Evolutionary conservation across 495 filamentous ascomycete genomes (phyloP).

Genomic region (Lineolata rhizophorae): DNA sequence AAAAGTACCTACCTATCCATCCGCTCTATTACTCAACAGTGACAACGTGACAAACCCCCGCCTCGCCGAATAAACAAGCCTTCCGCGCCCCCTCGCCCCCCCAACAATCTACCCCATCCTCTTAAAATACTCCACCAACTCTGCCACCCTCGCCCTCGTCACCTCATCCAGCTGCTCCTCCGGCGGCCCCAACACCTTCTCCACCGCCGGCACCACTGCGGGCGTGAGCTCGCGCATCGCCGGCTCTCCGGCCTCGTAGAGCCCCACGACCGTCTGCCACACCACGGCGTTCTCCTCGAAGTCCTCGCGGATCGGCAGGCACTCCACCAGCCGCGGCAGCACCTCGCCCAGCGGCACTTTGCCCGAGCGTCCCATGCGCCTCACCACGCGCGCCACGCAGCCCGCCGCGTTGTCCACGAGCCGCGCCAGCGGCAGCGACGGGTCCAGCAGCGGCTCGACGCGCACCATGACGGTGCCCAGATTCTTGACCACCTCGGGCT

Average conservation of each 20-base stretch:
- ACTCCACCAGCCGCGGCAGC: slow-evolving; percentile 52
- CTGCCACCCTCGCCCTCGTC: slow-evolving; percentile 43
- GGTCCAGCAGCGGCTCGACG: slow-evolving; percentile 61
- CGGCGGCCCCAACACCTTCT: slow-evolving; percentile 54
- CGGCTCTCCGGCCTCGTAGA: slow-evolving; percentile 55
- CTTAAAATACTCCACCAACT: slow-evolving; percentile 52
- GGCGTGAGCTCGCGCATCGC: slow-evolving; percentile 58
- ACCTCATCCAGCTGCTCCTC: slow-evolving; percentile 68
- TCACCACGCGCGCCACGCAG: slow-evolving; percentile 81
- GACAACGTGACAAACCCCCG: no score
- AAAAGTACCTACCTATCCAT: no score
- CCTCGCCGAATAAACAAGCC: no score
- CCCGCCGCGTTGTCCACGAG: slow-evolving; percentile 86
- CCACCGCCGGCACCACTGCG: slow-evolving; percentile 56
- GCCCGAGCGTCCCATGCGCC: slow-evolving; percentile 54
- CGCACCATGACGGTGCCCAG: slow-evolving; percentile 58
- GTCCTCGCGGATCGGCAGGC: slow-evolving; percentile 81
- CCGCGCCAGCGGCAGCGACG: slow-evolving; percentile 33
- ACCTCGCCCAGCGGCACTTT: slow-evolving; percentile 60
- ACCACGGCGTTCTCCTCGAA: slow-evolving; percentile 92
- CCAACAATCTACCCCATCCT: slow-evolving; percentile 11
- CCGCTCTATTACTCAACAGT: no score
- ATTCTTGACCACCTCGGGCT: slow-evolving; percentile 45
- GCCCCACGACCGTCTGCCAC: slow-evolving; percentile 63
- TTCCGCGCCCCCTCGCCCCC: no score